Percentiles rank a stretch among this genome's conserved stretches.
Evolutionary conservation across 495 filamentous ascomycete species (phyloP).

Genomic region (Niebla homalea): DNA sequence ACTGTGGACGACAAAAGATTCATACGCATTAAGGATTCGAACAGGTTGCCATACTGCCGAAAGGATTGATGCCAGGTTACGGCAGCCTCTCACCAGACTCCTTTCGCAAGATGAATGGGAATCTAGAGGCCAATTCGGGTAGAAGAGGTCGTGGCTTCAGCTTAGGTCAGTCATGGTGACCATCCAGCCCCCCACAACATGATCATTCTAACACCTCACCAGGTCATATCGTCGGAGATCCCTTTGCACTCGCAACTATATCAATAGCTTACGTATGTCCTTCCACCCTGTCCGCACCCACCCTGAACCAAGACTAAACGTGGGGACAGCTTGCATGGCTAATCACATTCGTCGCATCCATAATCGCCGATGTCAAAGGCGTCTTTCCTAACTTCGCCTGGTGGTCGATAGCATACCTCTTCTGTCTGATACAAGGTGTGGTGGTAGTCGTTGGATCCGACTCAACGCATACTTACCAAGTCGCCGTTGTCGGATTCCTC

Average conservation of each 20-base stretch:
- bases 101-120: constrained; percentile 67
- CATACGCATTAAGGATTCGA: too few species aligned
- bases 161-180: constrained; percentile 38
- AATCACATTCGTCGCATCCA: constrained; percentile 75
- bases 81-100: constrained; percentile 44
- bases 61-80: constrained; percentile 17
- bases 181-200: too few species aligned
- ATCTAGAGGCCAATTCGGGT: constrained; percentile 29
- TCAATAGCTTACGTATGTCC: constrained; percentile 76
- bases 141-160: constrained; percentile 48
- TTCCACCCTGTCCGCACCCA: background rate
- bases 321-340: constrained; percentile 72
- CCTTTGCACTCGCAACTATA: constrained; percentile 87
- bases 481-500: constrained; percentile 84
- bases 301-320: constrained; percentile 1
- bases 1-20: too few species aligned
- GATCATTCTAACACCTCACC: background rate
- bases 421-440: constrained; percentile 68
- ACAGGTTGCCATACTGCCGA: too few species aligned
- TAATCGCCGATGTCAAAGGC: constrained; percentile 51
- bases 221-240: constrained; percentile 74
- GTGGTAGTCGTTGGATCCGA: constrained; percentile 70
- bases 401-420: constrained; percentile 78
- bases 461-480: constrained; percentile 70
- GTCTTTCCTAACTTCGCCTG: constrained; percentile 74